Base-by-base conservation (phyloP, 768 basidiomycete genomes). In the Gymnopilus junonius region DNA sequence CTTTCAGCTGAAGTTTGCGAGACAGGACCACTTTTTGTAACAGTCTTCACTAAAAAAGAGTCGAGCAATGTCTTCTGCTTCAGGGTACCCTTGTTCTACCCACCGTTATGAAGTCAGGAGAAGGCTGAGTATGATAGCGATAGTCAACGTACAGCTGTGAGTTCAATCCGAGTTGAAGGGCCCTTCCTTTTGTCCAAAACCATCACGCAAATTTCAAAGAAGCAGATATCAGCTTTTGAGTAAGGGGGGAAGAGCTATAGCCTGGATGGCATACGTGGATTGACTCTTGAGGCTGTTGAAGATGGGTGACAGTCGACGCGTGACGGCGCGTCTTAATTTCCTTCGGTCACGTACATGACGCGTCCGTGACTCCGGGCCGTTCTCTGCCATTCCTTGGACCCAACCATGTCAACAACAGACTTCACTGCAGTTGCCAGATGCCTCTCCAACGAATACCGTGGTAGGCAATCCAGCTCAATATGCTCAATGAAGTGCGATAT, bases 361-460 rank as follows among this genome's bases (percentile, higher is more conserved):
- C 59, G 59, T 53, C 23, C 8, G 43, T 48, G 42, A 58, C 42
- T 25, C 39, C 27, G 20, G 25, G 27, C 25, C 27, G 40, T 21
- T 21, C 8, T 8, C 12, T 25, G 3, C 25, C 3, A 7, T 29
- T 20, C 11, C 29, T 3, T n/a, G n/a, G n/a, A n/a, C n/a, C n/a
- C n/a, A 42, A 23, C 8, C n/a, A 63, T 69, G 68, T 34, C 40
- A n/a, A 20, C 40, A n/a, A 20, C 53, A 8, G 43, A 65, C 55
- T 64, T 64, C 55, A 45, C 37, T 46, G 43, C 45, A n/a, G 34
- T 65, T 29, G 62, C 64, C 0, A 58, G 55, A 46, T 53, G 59
- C 61, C 67, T 83, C 14, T 76, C 82, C 3, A 65, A 74, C 29
- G 80, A 83, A 66, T 83, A 85, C 65, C 72, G 79, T 32, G 81